Percentiles rank a stretch among this genome's conserved stretches.
Evolutionary conservation across 2,329 filamentous ascomycete species (phyloP).

Genomic region (Dactylellina parvicollis): DNA sequence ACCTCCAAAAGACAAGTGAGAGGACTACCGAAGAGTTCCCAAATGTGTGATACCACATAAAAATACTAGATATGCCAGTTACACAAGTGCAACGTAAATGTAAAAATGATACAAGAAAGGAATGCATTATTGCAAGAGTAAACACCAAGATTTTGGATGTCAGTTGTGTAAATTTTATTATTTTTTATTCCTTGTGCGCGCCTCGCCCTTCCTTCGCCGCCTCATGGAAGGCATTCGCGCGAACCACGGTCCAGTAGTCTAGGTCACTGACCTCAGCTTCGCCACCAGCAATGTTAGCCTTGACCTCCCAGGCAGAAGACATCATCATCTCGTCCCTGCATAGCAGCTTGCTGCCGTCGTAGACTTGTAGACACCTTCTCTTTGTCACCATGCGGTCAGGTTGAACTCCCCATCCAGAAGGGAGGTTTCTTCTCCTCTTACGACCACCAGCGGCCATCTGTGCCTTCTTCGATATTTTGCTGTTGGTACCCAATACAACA

Average conservation of each 20-base stretch:
- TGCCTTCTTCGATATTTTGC: slow-evolving; percentile 50
- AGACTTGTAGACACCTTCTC: slow-evolving; percentile 93
- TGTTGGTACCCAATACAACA: slow-evolving; percentile 42
- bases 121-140: slow-evolving; percentile 35
- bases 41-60: slow-evolving; percentile 25
- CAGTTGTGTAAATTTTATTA: slow-evolving; percentile 15
- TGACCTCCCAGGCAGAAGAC: slow-evolving; percentile 91
- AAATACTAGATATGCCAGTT: slow-evolving; percentile 25
- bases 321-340: slow-evolving; percentile 99
- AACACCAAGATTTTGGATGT: slow-evolving; percentile 46
- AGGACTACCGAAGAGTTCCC: slow-evolving; percentile 12
- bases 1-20: slow-evolving; percentile 29
- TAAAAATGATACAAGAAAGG: slow-evolving; percentile 52
- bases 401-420: slow-evolving; percentile 90
- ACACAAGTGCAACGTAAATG: slow-evolving; percentile 47
- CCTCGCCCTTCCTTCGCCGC: slow-evolving; percentile 77
- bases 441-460: slow-evolving; percentile 69
- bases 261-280: slow-evolving; percentile 89
- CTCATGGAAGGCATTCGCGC: slow-evolving; percentile 82
- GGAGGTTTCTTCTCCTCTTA: slow-evolving; percentile 93
- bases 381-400: slow-evolving; percentile 97
- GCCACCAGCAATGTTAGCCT: slow-evolving; percentile 76
- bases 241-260: slow-evolving; percentile 86
- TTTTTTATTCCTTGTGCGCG: slow-evolving; percentile 41
- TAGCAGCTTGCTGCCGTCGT: slow-evolving; percentile 84